Conservation (phyloP, 176 grass and related monocot genomes). For the Neostapfia colusana region DNA sequence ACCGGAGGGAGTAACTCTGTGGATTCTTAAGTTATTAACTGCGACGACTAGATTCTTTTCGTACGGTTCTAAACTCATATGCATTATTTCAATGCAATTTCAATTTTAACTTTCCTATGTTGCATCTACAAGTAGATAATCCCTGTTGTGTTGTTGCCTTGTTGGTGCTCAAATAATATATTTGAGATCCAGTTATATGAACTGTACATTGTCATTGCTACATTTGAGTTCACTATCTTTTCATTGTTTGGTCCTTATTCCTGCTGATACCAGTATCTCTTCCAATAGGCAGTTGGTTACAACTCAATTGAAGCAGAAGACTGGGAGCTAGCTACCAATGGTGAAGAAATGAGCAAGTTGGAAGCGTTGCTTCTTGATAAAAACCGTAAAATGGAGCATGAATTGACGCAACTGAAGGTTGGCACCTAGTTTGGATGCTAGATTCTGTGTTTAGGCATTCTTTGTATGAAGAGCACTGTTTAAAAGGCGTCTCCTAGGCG, state of each 20-base stretch:
- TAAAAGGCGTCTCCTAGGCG: too few species aligned
- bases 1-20: too few species aligned
- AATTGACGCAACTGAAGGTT: conserved; percentile 97
- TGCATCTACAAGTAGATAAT: not conserved
- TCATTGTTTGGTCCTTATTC: conserved; percentile 31
- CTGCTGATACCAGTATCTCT: conserved; percentile 18
- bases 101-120: conserved; percentile 20
- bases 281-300: conserved; percentile 86
- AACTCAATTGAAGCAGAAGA: conserved; percentile 99
- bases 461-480: not conserved
- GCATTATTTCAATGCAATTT: conserved; percentile 16
- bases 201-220: not conserved
- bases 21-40: conserved; percentile 3
- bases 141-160: conserved; percentile 2
- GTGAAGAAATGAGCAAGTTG: conserved; percentile 99
- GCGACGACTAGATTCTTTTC: not conserved
- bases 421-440: conserved; percentile 31
- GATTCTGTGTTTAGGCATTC: conserved; percentile 10
- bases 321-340: conserved; percentile 95
- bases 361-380: conserved; percentile 98
- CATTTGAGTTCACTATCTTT: not conserved
- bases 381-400: conserved; percentile 99
- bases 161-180: conserved; percentile 11
- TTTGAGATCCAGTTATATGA: not conserved
- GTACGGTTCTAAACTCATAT: conserved; percentile 1